Base-by-base conservation (phyloP, 208 protist genomes). In the Leishmania tropica region DNA sequence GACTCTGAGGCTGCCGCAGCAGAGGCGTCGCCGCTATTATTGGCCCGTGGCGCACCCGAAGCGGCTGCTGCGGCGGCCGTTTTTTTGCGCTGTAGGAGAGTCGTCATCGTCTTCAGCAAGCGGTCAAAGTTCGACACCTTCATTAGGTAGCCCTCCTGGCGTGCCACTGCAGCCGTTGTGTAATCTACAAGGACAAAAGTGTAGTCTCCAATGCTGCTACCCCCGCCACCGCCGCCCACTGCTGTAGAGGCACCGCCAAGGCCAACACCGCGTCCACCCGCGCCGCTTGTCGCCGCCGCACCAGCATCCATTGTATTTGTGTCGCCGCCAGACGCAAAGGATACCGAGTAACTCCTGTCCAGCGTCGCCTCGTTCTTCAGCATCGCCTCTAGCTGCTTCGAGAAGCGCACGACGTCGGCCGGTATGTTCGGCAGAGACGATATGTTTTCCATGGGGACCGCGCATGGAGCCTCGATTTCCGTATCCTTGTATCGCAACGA, bases 401-500 rank as follows among this genome's bases (percentile, higher is more conserved):
- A 83, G 62, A 90, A 86, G 35, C 71, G 74, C 48, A 81, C 71
- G 21, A 90, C 81, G 7, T 79, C 76, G 1, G 54, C 0, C 10
- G 87, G 87, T 24, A 87, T 62, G 54, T 76, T 76, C 21, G 84
- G 81, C 47, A 88, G 47, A n/a, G 85, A 81, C 31, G 81, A 86
- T 53, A 88, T 65, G 70, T 86, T 79, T n/a, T 86, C 85, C 7
- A 86, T 64, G 0, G 79, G 58, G 15, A 88, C 53, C 3, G 72
- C 64, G 28, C 42, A 78, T 54, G 88, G 85, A 6, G 71, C 83
- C 31, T 83, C 70, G 4, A 90, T 70, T 40, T 84, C 75, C 13
- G 28, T 65, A 64, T 85, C 86, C 78, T 87, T 85, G 79, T 87
- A 88, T 17, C 81, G 74, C n/a, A 92, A 68, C 67, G 87, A 87